Conservation (phyloP, 2,329 filamentous ascomycete genomes). For the Macrophomina pseudophaseolina region DNA sequence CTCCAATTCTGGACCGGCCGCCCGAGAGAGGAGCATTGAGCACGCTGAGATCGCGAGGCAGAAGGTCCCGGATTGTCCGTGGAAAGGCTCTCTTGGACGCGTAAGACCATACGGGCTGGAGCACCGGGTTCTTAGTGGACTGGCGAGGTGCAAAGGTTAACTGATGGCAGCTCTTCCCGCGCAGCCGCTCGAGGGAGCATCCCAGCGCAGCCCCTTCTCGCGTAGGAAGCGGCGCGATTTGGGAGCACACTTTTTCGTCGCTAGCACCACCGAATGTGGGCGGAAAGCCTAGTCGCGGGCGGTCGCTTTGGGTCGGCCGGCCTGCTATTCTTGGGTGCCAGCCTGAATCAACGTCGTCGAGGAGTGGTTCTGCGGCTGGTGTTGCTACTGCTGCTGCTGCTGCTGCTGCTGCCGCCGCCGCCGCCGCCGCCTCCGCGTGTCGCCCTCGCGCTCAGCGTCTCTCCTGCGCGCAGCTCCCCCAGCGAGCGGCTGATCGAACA, state of each 20-base stretch:
- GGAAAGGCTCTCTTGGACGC: not conserved
- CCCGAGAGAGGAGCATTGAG: not conserved
- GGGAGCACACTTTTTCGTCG: not conserved
- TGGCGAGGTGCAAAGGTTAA: constrained; percentile 14
- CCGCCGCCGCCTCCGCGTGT: not conserved
- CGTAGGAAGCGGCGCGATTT: constrained; percentile 12
- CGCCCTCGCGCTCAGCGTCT: not conserved
- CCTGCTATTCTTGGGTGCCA: constrained; percentile 4
- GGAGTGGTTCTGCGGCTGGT: constrained; percentile 5
- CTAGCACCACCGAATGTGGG: constrained; percentile 12
- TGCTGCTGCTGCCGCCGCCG: too few species aligned
- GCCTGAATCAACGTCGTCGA: not conserved
- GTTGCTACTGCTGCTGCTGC: not conserved
- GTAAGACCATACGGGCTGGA: constrained; percentile 8
- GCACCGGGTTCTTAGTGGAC: not conserved
- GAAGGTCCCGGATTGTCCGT: not conserved
- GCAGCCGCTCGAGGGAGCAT: constrained; percentile 14
- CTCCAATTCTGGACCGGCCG: constrained; percentile 1
- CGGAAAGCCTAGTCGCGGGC: not conserved
- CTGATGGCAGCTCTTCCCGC: constrained; percentile 1
- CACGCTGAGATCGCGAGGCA: constrained; percentile 6
- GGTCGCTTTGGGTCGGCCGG: not conserved
- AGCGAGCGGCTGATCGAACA: constrained; percentile 24
- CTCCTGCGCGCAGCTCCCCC: not conserved
- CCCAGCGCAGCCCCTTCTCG: constrained; percentile 13